These are phyloP conservation scores for Paramecium pentaurelia DNA, from an alignment of 73 alveolate genomes.

Conservation along the genomic window DNA sequence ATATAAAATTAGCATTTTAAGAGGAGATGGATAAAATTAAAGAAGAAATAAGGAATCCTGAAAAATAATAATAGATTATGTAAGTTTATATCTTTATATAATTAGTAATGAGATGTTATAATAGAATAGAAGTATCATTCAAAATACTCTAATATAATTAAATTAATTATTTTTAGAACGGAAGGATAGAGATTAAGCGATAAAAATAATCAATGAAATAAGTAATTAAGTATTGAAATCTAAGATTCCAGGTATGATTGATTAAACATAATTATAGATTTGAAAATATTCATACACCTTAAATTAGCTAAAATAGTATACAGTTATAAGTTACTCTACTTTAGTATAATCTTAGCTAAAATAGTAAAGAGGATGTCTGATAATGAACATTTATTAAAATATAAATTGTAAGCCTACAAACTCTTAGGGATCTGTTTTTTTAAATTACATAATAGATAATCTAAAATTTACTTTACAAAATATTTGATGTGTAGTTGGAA, in stretches of 20 bases:
- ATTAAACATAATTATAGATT: neutral
- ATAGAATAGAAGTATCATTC: neutral
- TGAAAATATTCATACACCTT: neutral
- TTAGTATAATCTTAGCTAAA: neutral
- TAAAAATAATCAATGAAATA: neutral
- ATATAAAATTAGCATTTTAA: neutral
- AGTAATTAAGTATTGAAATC: neutral
- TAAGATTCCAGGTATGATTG: neutral
- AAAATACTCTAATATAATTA: neutral
- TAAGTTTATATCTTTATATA: neutral
- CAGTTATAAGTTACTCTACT: neutral
- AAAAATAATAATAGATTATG: neutral
- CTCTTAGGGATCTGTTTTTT: neutral
- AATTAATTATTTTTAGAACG: neutral
- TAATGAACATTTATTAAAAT: neutral
- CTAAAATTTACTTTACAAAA: neutral
- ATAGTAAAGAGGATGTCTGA: neutral
- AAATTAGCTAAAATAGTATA: neutral
- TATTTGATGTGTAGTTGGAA: slow-evolving; percentile 46
- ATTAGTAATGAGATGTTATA: neutral
- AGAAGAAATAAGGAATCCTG: neutral
- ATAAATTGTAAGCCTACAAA: neutral
- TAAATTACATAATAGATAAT: neutral
- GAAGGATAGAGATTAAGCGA: neutral
- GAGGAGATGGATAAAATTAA: neutral